Evolutionary conservation across 257 asterid genomes (phyloP).

Genomic region (Echites panduratus): DNA sequence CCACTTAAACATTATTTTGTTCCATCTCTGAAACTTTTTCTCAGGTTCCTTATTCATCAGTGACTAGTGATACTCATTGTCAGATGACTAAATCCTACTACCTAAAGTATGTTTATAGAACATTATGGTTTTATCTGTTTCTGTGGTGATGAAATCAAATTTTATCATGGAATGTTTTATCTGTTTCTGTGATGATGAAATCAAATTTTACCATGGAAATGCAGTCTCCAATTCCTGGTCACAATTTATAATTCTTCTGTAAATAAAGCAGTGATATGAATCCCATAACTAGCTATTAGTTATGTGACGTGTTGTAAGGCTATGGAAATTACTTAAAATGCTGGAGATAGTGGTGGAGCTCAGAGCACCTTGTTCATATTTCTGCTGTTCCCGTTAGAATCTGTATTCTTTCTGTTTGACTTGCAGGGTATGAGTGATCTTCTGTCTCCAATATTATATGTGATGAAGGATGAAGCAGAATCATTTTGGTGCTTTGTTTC

Average conservation of each 20-base stretch:
- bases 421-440: slow-evolving; percentile 99
- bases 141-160: background rate
- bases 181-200: background rate
- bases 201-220: background rate
- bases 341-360: background rate
- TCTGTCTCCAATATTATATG: slow-evolving; percentile 82
- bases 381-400: background rate
- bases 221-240: background rate
- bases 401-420: slow-evolving; percentile 13
- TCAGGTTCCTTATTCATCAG: background rate
- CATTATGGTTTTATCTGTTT: background rate
- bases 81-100: background rate
- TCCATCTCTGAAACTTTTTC: background rate
- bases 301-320: background rate
- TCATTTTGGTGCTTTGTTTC: slow-evolving; percentile 94
- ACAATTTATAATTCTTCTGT: background rate
- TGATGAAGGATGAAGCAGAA: slow-evolving; percentile 83
- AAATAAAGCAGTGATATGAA: background rate
- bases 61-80: background rate
- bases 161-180: background rate
- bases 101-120: background rate
- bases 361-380: background rate
- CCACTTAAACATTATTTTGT: slow-evolving; percentile 2
- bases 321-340: background rate
- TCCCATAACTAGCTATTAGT: background rate